Base-by-base conservation (phyloP, 208 protist species). In the Leptomonas seymouri region DNA sequence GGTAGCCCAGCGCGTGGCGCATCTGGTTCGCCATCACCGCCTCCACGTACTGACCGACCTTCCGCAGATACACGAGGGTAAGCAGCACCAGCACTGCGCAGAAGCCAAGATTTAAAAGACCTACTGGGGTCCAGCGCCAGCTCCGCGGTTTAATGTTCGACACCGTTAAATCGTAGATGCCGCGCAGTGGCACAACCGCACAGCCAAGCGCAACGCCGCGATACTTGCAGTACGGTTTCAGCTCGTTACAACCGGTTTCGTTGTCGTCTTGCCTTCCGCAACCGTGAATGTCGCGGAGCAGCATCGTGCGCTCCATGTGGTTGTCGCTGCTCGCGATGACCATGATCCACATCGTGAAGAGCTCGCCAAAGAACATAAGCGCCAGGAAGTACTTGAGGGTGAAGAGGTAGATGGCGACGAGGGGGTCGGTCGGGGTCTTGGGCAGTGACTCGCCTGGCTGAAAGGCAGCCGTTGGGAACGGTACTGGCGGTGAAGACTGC, bases 121-220 rank as follows among this genome's bases (percentile, higher is more conserved):
- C 88, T 21, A 96, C 84, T 48, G 53, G 31, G 65, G 78, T 80
- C 75, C 89, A 90, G 16, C 82, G 67, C 69, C 61, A 82, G 56
- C 85, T 93, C 9, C 57, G 42, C 1, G 91, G 88, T 0, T 50
- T 14, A 18, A 96, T 91, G 71, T 94, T 96, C 59, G 84, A 76
- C 25, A 85, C 73, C 14, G 88, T 90, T 49, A 96, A 66, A 62
- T 96, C 88, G 74, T 91, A 93, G n/a, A 96, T 65, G 30, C 88
- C 91, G 42, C 61, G 82, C 55, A 92, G 66, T 15, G 76, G 74
- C 21, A 88, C 86, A 0, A 87, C 79, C 16, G 50, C 44, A 57
- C 90, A 95, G 45, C 77, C 81, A 6, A 71, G 59, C 12, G 71
- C 69, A 20, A 72, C 67, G 31, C 57, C 76, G 5, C 66, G 49